phyloP scores from a whole-genome alignment of 768 basidiomycete species.

The Pleurotus pulmonarius region DNA sequence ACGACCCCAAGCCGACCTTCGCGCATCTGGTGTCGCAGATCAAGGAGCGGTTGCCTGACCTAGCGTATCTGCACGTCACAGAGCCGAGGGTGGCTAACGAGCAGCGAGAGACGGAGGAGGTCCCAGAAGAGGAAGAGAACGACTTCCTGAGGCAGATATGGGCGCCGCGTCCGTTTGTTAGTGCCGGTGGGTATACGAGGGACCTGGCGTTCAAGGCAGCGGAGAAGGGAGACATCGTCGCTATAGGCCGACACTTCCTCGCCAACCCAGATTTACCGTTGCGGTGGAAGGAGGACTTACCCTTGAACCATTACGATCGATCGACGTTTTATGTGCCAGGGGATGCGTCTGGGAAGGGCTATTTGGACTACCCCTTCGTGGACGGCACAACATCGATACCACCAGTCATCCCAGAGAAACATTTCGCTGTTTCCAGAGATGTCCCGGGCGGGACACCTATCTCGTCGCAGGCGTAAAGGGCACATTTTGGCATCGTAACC shows the following conservation, averaged over 20 bases:
- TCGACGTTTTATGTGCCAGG: slow-evolving; percentile 35
- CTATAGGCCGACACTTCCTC: slow-evolving; percentile 27
- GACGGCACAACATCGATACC: neutral
- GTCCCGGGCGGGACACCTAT: too few relatives aligned
- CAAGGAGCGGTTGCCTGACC: slow-evolving; percentile 31
- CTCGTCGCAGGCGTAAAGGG: too few relatives aligned
- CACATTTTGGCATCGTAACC: too few relatives aligned
- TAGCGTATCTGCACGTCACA: slow-evolving; percentile 51
- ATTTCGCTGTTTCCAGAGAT: too few relatives aligned
- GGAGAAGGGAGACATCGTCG: slow-evolving; percentile 27
- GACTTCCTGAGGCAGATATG: slow-evolving; percentile 45
- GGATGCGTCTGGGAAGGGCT: slow-evolving; percentile 19
- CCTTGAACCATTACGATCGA: slow-evolving; percentile 28
- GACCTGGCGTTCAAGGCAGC: slow-evolving; percentile 33
- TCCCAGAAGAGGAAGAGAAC: slow-evolving; percentile 19
- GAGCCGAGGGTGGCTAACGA: slow-evolving; percentile 30
- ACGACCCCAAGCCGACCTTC: slow-evolving; percentile 53
- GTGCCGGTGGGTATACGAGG: slow-evolving; percentile 40
- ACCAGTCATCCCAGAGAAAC: neutral
- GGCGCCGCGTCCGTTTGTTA: slow-evolving; percentile 35
- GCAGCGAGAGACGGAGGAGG: slow-evolving; percentile 7
- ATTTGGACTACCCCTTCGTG: slow-evolving; percentile 20
- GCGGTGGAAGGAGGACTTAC: slow-evolving; percentile 29
- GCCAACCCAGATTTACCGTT: slow-evolving; percentile 39
- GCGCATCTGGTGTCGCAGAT: slow-evolving; percentile 41